Evolutionary conservation across 192 early-diverging fungal genomes (phyloP).

Genomic region (Diversispora eburnea): DNA sequence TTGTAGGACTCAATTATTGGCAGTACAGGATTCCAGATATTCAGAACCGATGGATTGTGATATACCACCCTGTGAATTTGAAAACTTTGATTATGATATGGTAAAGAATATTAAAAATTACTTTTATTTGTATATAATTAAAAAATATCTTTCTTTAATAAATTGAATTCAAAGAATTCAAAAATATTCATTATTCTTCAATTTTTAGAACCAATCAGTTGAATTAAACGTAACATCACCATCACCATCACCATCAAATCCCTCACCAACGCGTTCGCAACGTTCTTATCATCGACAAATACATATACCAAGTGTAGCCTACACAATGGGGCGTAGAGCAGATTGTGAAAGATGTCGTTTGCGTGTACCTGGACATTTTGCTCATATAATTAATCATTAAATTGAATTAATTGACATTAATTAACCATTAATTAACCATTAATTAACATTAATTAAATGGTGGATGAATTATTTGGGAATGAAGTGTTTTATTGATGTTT

Average conservation of each 20-base stretch:
- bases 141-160: neutral
- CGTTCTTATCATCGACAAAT: neutral
- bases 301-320: neutral
- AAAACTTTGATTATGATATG: neutral
- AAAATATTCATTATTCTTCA: neutral
- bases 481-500: too few species aligned
- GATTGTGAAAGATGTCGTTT: slow-evolving; percentile 44
- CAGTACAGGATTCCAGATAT: neutral
- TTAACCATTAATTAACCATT: too few species aligned
- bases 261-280: neutral
- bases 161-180: neutral
- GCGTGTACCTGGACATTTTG: slow-evolving; percentile 39
- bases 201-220: slow-evolving; percentile 1
- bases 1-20: neutral
- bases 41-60: slow-evolving; percentile 21
- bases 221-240: neutral
- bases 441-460: too few species aligned
- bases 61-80: neutral
- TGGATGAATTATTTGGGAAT: too few species aligned
- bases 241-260: too few species aligned
- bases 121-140: neutral
- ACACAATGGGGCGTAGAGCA: slow-evolving; percentile 36
- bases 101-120: neutral
- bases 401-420: neutral
- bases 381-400: slow-evolving; percentile 22